phyloP scores from a whole-genome alignment of 2,329 filamentous ascomycete species.

The Sporothrix brasiliensis region DNA sequence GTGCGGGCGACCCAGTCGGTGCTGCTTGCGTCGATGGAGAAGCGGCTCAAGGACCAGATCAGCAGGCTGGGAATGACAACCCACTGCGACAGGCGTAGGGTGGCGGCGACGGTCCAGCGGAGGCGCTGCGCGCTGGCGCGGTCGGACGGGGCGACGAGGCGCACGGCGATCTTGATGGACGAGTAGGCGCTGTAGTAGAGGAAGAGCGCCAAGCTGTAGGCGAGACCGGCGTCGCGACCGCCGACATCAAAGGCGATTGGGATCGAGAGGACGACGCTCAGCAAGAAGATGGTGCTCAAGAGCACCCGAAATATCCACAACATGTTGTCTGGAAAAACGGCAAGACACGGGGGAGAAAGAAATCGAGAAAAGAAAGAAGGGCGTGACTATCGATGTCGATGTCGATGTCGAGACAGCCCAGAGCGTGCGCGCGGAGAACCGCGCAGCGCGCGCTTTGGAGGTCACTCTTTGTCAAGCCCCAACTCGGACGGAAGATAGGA shows the following conservation, averaged over 20 bases:
- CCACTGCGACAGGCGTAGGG: slow-evolving; percentile 80
- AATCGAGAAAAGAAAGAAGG: background rate
- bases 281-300: slow-evolving; percentile 81
- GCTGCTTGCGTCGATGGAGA: slow-evolving; percentile 80
- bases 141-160: slow-evolving; percentile 63
- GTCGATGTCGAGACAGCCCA: background rate
- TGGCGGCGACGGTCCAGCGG: slow-evolving; percentile 68
- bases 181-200: slow-evolving; percentile 91
- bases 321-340: slow-evolving; percentile 56
- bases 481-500: background rate
- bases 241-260: slow-evolving; percentile 98
- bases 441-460: slow-evolving; percentile 31
- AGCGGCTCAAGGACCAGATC: slow-evolving; percentile 94
- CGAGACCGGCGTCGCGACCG: slow-evolving; percentile 88
- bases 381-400: background rate
- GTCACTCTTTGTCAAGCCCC: slow-evolving; percentile 10
- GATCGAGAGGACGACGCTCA: slow-evolving; percentile 92
- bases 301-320: slow-evolving; percentile 78
- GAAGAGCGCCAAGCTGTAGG: slow-evolving; percentile 87
- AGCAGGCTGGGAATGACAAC: slow-evolving; percentile 80
- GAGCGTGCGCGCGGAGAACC: slow-evolving; percentile 30
- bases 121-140: slow-evolving; percentile 61
- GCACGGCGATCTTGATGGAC: slow-evolving; percentile 66
- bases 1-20: slow-evolving; percentile 38
- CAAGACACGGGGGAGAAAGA: background rate